Evolutionary conservation across 371 early-diverging fungal species (phyloP).

Genomic region (Dinochytrium kinnereticum): DNA sequence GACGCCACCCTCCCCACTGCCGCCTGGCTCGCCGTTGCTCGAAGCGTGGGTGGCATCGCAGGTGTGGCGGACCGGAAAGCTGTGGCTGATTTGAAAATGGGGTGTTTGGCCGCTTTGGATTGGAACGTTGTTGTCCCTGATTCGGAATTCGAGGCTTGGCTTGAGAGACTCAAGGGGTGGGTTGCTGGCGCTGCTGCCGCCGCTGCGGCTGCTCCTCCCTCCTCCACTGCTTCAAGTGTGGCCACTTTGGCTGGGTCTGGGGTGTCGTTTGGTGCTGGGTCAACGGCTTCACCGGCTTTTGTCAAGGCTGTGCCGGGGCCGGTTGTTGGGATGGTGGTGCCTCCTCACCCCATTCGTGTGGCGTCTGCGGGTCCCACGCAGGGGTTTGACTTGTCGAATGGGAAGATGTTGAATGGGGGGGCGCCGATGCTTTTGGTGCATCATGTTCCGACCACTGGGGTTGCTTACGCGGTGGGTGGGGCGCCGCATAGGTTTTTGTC

Average conservation of each 20-base stretch:
- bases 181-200: not conserved
- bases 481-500: not conserved
- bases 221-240: too few relatives aligned
- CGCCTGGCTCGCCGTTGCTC: not conserved
- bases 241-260: too few relatives aligned
- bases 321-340: too few relatives aligned
- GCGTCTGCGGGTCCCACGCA: too few relatives aligned
- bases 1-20: conserved; percentile 11
- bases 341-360: too few relatives aligned
- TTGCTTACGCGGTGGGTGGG: not conserved
- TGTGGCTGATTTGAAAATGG: conserved; percentile 1
- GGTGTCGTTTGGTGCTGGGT: too few relatives aligned
- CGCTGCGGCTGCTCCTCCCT: not conserved
- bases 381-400: too few relatives aligned
- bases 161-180: not conserved
- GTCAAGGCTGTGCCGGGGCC: not conserved
- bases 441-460: not conserved
- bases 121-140: not conserved
- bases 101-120: not conserved
- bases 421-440: not conserved
- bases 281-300: not conserved
- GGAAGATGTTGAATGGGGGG: not conserved
- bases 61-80: not conserved
- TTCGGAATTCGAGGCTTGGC: not conserved
- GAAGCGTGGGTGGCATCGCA: not conserved